Evolutionary conservation across 78 protist species (phyloP).

Genomic region (Dictyostelium firmibasis): DNA sequence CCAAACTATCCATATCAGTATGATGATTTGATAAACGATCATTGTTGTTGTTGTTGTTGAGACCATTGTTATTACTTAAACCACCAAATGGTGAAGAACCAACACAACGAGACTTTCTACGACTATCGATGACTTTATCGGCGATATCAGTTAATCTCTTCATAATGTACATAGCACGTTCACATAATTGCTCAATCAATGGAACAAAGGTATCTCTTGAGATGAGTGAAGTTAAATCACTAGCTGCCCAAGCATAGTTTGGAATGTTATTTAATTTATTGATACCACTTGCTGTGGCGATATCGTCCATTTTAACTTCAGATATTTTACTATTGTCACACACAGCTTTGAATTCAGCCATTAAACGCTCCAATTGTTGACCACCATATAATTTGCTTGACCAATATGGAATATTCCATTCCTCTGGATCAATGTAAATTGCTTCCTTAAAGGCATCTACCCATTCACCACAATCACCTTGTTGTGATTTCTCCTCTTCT

Average conservation of each 20-base stretch:
- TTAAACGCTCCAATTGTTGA: constrained; percentile 86
- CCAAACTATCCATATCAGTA: constrained; percentile 48
- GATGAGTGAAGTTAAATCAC: constrained; percentile 73
- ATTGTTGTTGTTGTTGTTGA: background rate
- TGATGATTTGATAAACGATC: background rate
- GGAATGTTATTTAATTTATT: constrained; percentile 84
- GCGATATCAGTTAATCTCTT: constrained; percentile 76
- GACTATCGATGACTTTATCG: constrained; percentile 62
- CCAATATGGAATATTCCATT: constrained; percentile 82
- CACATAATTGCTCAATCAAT: constrained; percentile 81
- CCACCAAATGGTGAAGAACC: background rate
- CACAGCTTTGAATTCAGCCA: constrained; percentile 86
- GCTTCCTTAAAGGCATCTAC: constrained; percentile 71
- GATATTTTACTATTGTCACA: constrained; percentile 82
- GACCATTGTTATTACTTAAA: background rate
- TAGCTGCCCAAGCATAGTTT: constrained; percentile 87
- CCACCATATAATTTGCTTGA: constrained; percentile 87
- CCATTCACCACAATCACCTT: constrained; percentile 87
- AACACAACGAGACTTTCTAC: constrained; percentile 47
- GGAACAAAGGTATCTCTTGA: constrained; percentile 81
- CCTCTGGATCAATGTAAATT: constrained; percentile 76
- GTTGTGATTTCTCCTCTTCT: constrained; percentile 78
- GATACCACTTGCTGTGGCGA: constrained; percentile 86
- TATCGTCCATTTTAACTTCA: constrained; percentile 78
- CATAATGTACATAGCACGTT: constrained; percentile 82